These are phyloP conservation scores for Phoma sp. DNA, from an alignment of 2,329 filamentous ascomycete species.

Conservation along the genomic window DNA sequence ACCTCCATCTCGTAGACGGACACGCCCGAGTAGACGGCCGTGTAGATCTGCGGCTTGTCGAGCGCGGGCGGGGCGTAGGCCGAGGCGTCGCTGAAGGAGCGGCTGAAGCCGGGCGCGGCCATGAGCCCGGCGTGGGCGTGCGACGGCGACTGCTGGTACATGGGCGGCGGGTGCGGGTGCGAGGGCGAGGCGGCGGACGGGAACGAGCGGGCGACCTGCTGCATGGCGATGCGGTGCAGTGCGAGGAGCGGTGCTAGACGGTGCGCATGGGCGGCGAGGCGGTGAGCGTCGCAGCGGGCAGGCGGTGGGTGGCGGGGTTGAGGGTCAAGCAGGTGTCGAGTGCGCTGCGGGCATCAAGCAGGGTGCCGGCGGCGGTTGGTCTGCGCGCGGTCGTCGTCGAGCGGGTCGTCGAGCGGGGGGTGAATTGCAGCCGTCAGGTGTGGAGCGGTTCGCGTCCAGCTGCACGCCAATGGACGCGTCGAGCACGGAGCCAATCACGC, in stretches of 20 bases:
- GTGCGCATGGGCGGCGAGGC: conserved; percentile 23
- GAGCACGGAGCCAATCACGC: conserved; percentile 28
- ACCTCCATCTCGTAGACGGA: conserved; percentile 99
- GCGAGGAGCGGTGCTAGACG: conserved; percentile 17
- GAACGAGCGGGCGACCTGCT: conserved; percentile 44
- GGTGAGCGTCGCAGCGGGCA: background rate
- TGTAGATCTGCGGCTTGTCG: conserved; percentile 60
- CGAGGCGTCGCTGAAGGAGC: conserved; percentile 49
- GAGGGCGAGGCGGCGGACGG: conserved; percentile 33
- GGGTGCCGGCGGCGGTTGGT: background rate
- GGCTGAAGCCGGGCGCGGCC: conserved; percentile 45
- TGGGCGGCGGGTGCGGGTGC: conserved; percentile 22
- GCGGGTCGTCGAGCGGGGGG: conserved; percentile 15
- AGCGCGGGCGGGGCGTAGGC: conserved; percentile 45
- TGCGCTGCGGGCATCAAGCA: too few relatives aligned
- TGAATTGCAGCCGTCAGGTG: conserved; percentile 26
- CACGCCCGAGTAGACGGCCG: conserved; percentile 90
- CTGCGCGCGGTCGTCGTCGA: background rate
- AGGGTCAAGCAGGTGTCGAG: too few relatives aligned
- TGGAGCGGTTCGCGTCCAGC: conserved; percentile 33
- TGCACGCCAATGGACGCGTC: conserved; percentile 11
- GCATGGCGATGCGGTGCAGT: conserved; percentile 14
- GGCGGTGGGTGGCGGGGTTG: too few relatives aligned
- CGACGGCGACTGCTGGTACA: conserved; percentile 12
- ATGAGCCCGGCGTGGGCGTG: conserved; percentile 40